Conservation (phyloP, 495 filamentous ascomycete genomes). For the Aspergillus coremiiformis region DNA sequence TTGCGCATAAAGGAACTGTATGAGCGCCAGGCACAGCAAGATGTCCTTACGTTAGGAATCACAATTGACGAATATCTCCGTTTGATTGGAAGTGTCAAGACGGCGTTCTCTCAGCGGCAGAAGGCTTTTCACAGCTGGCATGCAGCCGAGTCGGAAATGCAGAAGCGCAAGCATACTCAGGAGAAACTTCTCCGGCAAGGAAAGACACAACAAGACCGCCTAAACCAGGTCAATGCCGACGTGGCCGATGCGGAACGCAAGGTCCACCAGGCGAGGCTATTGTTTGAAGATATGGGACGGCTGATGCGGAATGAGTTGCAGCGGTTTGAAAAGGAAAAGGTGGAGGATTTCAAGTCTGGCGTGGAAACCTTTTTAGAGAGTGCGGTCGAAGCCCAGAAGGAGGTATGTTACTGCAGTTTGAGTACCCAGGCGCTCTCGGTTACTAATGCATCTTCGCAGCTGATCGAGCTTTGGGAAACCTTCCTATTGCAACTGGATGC, state of each 20-base stretch:
- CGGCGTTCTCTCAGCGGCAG: conserved; percentile 83
- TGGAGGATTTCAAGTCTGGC: conserved; percentile 97
- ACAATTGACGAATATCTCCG: conserved; percentile 98
- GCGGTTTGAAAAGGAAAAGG: conserved; percentile 93
- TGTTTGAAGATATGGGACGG: conserved; percentile 97
- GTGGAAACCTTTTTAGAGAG: conserved; percentile 97
- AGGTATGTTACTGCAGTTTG: conserved; percentile 50
- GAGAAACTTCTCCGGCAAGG: conserved; percentile 92
- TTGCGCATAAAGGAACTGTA: conserved; percentile 90
- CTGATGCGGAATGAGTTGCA: conserved; percentile 88
- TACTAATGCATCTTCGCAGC: conserved; percentile 43
- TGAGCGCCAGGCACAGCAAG: conserved; percentile 93
- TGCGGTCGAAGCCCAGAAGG: conserved; percentile 95
- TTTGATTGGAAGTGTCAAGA: conserved; percentile 86
- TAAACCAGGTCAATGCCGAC: conserved; percentile 86
- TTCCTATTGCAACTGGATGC: conserved; percentile 92
- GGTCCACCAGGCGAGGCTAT: conserved; percentile 79
- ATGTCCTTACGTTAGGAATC: conserved; percentile 91
- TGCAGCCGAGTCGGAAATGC: conserved; percentile 74
- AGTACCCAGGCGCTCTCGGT: background rate
- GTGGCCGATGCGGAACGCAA: conserved; percentile 88
- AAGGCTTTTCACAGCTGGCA: conserved; percentile 95
- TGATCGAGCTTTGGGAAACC: conserved; percentile 98
- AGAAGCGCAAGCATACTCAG: conserved; percentile 76
- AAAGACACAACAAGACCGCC: conserved; percentile 86